These are phyloP conservation scores for Leccinum barrowsii DNA, from an alignment of 768 basidiomycete species.

Conservation along the genomic window DNA sequence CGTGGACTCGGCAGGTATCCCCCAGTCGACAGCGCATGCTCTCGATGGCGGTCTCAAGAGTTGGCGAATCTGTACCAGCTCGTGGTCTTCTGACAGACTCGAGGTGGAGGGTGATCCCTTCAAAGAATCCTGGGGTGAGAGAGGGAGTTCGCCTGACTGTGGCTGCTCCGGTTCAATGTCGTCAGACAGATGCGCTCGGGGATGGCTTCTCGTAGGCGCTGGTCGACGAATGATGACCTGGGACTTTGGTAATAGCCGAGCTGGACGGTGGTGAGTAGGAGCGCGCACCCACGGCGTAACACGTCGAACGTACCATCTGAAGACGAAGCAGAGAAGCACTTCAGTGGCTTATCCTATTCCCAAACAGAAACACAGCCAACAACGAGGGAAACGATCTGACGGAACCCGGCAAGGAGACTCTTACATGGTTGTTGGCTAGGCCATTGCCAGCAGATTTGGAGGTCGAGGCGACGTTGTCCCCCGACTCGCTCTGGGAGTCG, in stretches of 20 bases:
- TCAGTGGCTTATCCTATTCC: conserved; percentile 61
- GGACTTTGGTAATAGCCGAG: conserved; percentile 44
- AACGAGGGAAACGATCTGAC: conserved; percentile 60
- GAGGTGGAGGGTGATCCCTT: conserved; percentile 11
- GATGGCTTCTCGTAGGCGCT: conserved; percentile 44
- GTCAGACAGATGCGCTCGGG: conserved; percentile 49
- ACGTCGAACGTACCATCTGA: conserved; percentile 28
- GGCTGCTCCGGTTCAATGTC: conserved; percentile 32
- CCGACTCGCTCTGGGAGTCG: conserved; percentile 59
- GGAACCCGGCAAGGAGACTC: conserved; percentile 43
- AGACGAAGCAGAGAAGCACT: conserved; percentile 23
- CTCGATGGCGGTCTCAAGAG: conserved; percentile 63
- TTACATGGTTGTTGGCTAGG: conserved; percentile 50
- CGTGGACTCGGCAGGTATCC: conserved; percentile 59
- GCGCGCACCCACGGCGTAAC: not conserved
- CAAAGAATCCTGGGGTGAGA: conserved; percentile 18
- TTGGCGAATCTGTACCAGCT: conserved; percentile 50
- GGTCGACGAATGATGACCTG: conserved; percentile 60
- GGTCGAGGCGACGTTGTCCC: conserved; percentile 37
- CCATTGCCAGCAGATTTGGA: conserved; percentile 14
- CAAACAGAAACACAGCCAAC: conserved; percentile 55
- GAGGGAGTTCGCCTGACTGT: not conserved
- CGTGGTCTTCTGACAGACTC: conserved; percentile 35
- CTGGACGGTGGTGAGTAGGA: conserved; percentile 23
- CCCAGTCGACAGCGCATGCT: conserved; percentile 67